Conservation (phyloP, 176 grass and related monocot species). For the Cenchrus purpureus region DNA sequence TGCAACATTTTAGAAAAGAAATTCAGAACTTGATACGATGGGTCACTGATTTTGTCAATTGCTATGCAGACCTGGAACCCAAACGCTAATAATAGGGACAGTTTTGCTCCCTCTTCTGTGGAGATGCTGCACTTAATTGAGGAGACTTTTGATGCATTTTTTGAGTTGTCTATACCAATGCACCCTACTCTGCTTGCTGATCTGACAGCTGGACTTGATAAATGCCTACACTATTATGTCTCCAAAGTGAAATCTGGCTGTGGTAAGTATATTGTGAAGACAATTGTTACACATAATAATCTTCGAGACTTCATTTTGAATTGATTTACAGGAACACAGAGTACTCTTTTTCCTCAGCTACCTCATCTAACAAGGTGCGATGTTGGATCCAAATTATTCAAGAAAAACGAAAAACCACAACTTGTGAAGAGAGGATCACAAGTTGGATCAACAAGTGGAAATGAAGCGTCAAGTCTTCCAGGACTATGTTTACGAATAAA, state of each 20-base stretch:
- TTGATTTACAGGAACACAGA: slow-evolving; percentile 62
- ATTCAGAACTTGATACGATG: slow-evolving; percentile 17
- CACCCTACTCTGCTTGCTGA: slow-evolving; percentile 70
- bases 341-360: slow-evolving; percentile 63
- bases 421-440: slow-evolving; percentile 67
- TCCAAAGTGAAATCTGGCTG: slow-evolving; percentile 70
- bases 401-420: slow-evolving; percentile 74
- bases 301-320: slow-evolving; percentile 15
- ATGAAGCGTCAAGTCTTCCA: slow-evolving; percentile 49
- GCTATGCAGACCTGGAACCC: slow-evolving; percentile 70
- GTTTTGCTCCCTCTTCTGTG: slow-evolving; percentile 61
- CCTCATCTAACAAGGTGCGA: slow-evolving; percentile 89
- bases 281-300: neutral
- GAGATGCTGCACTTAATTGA: slow-evolving; percentile 70
- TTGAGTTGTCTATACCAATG: slow-evolving; percentile 70
- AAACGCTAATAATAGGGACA: slow-evolving; percentile 64
- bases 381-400: slow-evolving; percentile 84
- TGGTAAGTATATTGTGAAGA: slow-evolving; percentile 58
- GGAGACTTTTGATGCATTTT: slow-evolving; percentile 74
- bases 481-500: slow-evolving; percentile 78
- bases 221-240: slow-evolving; percentile 67
- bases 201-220: slow-evolving; percentile 65
- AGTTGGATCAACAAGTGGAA: slow-evolving; percentile 62
- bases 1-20: slow-evolving; percentile 48
- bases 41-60: slow-evolving; percentile 28